A percentile compares a stretch with the other conserved stretches of the same genome.
Conservation (phyloP, 2,329 filamentous ascomycete genomes). For the Botrytis medusae region DNA sequence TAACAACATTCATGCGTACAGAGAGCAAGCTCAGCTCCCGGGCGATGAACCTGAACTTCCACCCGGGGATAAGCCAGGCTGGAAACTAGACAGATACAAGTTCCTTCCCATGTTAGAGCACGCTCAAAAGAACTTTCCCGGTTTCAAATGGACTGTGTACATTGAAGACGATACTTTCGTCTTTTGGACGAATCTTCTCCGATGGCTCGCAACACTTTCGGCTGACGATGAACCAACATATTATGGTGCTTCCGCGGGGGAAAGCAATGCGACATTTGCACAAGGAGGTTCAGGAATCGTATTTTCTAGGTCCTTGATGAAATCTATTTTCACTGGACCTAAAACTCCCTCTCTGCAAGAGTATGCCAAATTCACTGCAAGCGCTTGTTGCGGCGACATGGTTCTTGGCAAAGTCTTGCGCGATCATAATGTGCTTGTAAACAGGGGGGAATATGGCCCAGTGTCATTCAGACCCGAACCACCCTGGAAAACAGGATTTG, state of each 20-base stretch:
- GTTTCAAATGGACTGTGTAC: conserved; percentile 25
- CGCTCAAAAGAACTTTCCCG: conserved; percentile 8
- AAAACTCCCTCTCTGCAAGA: conserved; percentile 10
- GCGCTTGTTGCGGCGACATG: conserved; percentile 25
- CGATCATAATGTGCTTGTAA: conserved; percentile 21
- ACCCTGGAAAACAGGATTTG: conserved; percentile 25
- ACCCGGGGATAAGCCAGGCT: conserved; percentile 13
- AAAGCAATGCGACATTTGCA: conserved; percentile 19
- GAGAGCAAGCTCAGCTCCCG: conserved; percentile 21
- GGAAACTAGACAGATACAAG: conserved; percentile 25
- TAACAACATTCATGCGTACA: conserved; percentile 10
- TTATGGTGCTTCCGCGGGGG: conserved; percentile 19
- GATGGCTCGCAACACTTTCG: conserved; percentile 11
- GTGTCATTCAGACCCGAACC: conserved; percentile 24
- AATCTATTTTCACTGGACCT: conserved; percentile 14
- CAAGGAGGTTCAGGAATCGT: conserved; percentile 25
- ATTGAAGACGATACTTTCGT: conserved; percentile 26
- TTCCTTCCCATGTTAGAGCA: conserved; percentile 26
- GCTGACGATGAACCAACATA: conserved; percentile 19
- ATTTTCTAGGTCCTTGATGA: conserved; percentile 24
- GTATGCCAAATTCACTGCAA: conserved; percentile 21
- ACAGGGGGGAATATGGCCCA: conserved; percentile 15
- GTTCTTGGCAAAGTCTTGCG: conserved; percentile 23
- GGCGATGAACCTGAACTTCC: conserved; percentile 20
- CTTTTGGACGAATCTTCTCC: conserved; percentile 20